These are phyloP conservation scores for Flaveria trinervia DNA, from an alignment of 129 eudicot species.

Conservation along the genomic window DNA sequence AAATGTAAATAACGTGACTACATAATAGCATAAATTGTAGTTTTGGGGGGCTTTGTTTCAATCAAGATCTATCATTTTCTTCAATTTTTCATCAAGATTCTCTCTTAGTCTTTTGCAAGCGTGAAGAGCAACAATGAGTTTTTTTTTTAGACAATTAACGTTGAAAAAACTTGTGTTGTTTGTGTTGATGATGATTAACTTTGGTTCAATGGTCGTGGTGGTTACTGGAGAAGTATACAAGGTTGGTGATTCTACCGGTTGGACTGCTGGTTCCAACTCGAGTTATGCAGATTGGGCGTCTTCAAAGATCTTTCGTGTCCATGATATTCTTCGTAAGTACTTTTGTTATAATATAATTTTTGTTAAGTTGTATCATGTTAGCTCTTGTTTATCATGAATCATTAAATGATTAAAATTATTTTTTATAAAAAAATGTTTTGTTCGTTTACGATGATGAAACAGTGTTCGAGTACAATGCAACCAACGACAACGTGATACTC, in stretches of 20 bases:
- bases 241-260: constrained; percentile 61
- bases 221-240: constrained; percentile 45
- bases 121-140: neutral
- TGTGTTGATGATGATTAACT: constrained; percentile 13
- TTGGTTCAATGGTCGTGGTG: neutral
- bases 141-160: neutral
- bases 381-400: neutral
- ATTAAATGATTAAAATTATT: neutral
- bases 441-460: neutral
- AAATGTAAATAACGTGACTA: constrained; percentile 34
- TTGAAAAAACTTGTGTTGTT: constrained; percentile 1
- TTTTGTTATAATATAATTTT: no score
- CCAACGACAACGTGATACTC: constrained; percentile 45
- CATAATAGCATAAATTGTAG: constrained; percentile 19
- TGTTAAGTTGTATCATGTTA: neutral
- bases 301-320: constrained; percentile 47
- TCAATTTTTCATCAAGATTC: neutral
- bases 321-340: constrained; percentile 46
- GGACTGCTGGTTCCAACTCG: constrained; percentile 41
- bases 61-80: constrained; percentile 24
- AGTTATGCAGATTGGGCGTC: constrained; percentile 53
- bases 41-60: neutral
- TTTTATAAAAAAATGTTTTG: neutral
- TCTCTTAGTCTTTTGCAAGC: constrained; percentile 6
- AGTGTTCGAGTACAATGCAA: constrained; percentile 58